A percentile compares a stretch with the other conserved stretches of the same genome.
phyloP scores from a whole-genome alignment of 768 basidiomycete species.

The Pholiota conissans region DNA sequence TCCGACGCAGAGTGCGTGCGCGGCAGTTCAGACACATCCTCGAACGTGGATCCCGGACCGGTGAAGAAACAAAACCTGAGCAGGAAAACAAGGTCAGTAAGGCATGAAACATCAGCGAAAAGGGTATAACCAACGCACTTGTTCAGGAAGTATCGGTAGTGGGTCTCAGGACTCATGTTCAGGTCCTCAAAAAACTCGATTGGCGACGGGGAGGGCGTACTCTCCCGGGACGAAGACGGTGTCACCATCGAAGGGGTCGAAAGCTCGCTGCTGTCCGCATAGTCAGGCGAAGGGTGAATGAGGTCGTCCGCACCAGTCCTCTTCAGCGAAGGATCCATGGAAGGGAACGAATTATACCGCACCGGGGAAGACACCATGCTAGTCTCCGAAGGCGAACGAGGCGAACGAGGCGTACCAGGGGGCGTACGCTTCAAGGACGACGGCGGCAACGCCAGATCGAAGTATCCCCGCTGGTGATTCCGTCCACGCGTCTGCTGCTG shows the following conservation, averaged over 20 bases:
- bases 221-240: slow-evolving; percentile 41
- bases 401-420: slow-evolving; percentile 42
- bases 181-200: slow-evolving; percentile 28
- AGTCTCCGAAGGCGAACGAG: slow-evolving; percentile 15
- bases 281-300: neutral
- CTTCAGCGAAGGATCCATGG: slow-evolving; percentile 6
- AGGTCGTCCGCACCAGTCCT: slow-evolving; percentile 3
- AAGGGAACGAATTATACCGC: slow-evolving; percentile 39
- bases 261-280: slow-evolving; percentile 27
- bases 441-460: slow-evolving; percentile 38
- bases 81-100: slow-evolving; percentile 11
- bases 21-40: slow-evolving; percentile 9
- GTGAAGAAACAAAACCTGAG: slow-evolving; percentile 82
- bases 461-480: slow-evolving; percentile 61
- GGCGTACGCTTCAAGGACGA: slow-evolving; percentile 43
- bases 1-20: slow-evolving; percentile 53
- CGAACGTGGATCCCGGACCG: slow-evolving; percentile 39
- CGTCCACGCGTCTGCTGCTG: slow-evolving; percentile 20
- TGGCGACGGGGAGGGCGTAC: slow-evolving; percentile 43
- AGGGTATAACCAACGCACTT: slow-evolving; percentile 42
- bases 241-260: slow-evolving; percentile 50
- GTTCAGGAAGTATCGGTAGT: slow-evolving; percentile 64
- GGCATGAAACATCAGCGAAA: neutral
- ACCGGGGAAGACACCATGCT: slow-evolving; percentile 22
- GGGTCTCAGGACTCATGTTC: slow-evolving; percentile 32